Conservation (phyloP, 2,329 filamentous ascomycete genomes). For the Colletotrichum sp. region DNA sequence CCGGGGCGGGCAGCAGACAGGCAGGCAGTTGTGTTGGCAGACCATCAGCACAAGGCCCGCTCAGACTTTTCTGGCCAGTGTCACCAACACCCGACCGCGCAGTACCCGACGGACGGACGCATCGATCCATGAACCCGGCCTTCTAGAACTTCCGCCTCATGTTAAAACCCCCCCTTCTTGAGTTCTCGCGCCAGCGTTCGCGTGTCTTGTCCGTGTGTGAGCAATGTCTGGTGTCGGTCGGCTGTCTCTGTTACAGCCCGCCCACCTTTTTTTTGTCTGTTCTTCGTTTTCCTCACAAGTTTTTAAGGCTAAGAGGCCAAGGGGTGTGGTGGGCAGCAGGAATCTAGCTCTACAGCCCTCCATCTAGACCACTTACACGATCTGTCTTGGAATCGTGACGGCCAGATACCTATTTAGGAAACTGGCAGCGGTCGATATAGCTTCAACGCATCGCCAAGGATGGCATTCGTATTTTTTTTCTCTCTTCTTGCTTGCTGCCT, state of each 20-base stretch:
- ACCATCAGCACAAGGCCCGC: not conserved
- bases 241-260: not conserved
- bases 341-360: not conserved
- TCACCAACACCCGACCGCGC: not conserved
- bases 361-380: not conserved
- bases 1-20: not conserved
- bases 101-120: not conserved
- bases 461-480: not conserved
- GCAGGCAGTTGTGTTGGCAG: not conserved
- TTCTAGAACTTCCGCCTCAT: not conserved
- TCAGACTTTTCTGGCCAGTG: not conserved
- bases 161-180: not conserved
- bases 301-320: not conserved
- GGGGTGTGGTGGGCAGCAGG: not conserved
- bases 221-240: not conserved
- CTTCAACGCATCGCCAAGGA: not conserved
- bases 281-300: not conserved
- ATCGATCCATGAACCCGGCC: not conserved
- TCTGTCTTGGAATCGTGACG: not conserved
- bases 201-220: not conserved
- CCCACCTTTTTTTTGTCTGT: not conserved
- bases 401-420: not conserved
- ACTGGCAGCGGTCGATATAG: not conserved
- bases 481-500: not conserved
- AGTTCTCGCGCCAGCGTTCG: not conserved